Conservation (phyloP, 208 protist species). For the Naegleria lovaniensis region DNA sequence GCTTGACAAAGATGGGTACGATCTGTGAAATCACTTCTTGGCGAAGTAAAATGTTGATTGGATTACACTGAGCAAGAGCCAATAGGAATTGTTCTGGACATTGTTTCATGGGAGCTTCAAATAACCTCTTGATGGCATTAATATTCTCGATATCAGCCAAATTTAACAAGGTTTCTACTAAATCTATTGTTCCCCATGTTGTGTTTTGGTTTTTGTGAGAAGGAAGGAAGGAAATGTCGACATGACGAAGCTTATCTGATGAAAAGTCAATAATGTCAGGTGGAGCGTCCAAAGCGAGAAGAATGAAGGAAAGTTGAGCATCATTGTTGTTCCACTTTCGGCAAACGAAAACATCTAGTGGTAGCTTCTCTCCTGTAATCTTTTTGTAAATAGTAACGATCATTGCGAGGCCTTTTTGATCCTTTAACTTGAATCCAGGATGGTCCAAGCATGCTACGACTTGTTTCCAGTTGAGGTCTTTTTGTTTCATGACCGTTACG, state of each 20-base stretch:
- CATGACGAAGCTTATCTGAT: constrained; percentile 10
- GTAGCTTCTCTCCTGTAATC: constrained; percentile 34
- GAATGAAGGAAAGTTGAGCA: constrained; percentile 57
- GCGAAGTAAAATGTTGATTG: not conserved
- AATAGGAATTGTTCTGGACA: constrained; percentile 57
- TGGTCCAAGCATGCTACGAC: constrained; percentile 54
- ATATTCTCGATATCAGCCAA: constrained; percentile 46
- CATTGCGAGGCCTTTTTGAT: constrained; percentile 46
- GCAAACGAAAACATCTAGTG: constrained; percentile 43
- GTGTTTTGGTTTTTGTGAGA: constrained; percentile 10
- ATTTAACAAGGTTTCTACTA: constrained; percentile 50
- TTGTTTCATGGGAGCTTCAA: constrained; percentile 48
- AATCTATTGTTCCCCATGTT: constrained; percentile 51
- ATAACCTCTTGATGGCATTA: constrained; percentile 39
- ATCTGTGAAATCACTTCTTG: constrained; percentile 36
- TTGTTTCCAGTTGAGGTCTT: constrained; percentile 43
- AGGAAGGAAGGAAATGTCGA: not conserved
- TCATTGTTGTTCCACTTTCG: constrained; percentile 52
- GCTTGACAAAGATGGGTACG: constrained; percentile 32
- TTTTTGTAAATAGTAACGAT: constrained; percentile 45
- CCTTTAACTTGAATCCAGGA: constrained; percentile 47
- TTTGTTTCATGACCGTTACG: constrained; percentile 46
- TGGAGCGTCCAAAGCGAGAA: constrained; percentile 38
- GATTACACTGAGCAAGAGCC: constrained; percentile 35
- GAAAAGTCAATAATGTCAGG: constrained; percentile 42